Evolutionary conservation across 2,329 filamentous ascomycete genomes (phyloP).

Genomic region (Verticillium tricorpus): DNA sequence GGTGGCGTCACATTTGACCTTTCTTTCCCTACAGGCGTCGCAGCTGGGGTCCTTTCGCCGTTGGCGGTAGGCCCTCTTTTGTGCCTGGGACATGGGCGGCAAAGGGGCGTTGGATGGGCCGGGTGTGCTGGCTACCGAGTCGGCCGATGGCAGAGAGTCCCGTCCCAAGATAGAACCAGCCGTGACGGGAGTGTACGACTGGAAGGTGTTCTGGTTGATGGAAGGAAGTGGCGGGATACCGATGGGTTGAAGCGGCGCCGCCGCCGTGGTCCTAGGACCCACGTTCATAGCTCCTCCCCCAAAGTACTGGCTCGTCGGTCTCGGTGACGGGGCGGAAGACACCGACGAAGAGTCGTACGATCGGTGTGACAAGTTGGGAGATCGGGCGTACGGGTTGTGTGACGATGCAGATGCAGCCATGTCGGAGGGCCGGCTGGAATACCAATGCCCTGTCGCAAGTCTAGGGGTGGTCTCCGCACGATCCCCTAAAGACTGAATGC

Average conservation of each 20-base stretch:
- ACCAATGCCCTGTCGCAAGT: constrained; percentile 27
- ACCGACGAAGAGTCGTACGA: constrained; percentile 63
- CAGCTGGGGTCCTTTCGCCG: constrained; percentile 95
- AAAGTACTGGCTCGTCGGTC: constrained; percentile 47
- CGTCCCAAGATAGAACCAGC: constrained; percentile 48
- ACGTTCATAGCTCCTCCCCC: constrained; percentile 45
- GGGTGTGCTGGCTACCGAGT: constrained; percentile 53
- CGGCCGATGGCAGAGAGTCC: constrained; percentile 55
- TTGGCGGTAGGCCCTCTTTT: constrained; percentile 93
- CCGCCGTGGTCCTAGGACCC: constrained; percentile 44
- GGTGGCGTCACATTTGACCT: constrained; percentile 90
- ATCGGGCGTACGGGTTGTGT: constrained; percentile 56
- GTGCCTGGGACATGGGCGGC: constrained; percentile 49
- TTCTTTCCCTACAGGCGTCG: constrained; percentile 87
- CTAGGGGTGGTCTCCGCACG: constrained; percentile 29
- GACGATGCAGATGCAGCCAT: constrained; percentile 43
- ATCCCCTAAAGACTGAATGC: constrained; percentile 32
- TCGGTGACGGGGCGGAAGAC: constrained; percentile 57
- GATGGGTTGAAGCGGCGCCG: constrained; percentile 47
- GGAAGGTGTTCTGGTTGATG: constrained; percentile 41
- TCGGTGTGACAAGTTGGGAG: constrained; percentile 55
- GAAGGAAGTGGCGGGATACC: constrained; percentile 48
- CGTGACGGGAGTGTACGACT: constrained; percentile 48
- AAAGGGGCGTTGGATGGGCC: constrained; percentile 34
- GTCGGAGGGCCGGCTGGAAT: constrained; percentile 22